Percentiles rank a stretch among this genome's conserved stretches.
Conservation (phyloP, 176 grass and related monocot species). For the Zizania latifolia region DNA sequence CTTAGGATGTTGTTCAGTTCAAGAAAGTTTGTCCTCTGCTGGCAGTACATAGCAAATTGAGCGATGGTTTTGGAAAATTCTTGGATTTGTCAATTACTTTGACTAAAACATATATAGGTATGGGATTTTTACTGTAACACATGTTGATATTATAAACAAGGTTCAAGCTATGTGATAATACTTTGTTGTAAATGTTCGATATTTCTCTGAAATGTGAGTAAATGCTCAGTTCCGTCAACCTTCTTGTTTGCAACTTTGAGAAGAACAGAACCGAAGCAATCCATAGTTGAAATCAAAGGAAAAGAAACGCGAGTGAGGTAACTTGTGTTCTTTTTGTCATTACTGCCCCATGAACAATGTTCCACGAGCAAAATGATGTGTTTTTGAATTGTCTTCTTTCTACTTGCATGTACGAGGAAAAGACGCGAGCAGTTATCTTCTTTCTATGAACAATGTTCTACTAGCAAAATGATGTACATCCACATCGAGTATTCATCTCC, state of each 20-base stretch:
- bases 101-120: not conserved
- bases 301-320: not conserved
- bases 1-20: not conserved
- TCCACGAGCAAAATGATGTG: not conserved
- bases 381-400: too few species aligned
- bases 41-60: not conserved
- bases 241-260: not conserved
- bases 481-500: too few species aligned
- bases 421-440: too few species aligned
- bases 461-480: too few species aligned
- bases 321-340: not conserved
- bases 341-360: not conserved
- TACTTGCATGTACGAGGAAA: too few species aligned
- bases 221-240: not conserved
- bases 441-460: too few species aligned
- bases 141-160: not conserved
- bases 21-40: not conserved
- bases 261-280: not conserved
- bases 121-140: not conserved
- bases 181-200: not conserved
- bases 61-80: conserved; percentile 1
- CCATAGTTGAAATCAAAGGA: not conserved
- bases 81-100: not conserved
- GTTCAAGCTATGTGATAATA: not conserved
- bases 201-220: not conserved